These are phyloP conservation scores for Fomitopsis schrenkii DNA, from an alignment of 1,284 basidiomycete species.

Conservation along the genomic window DNA sequence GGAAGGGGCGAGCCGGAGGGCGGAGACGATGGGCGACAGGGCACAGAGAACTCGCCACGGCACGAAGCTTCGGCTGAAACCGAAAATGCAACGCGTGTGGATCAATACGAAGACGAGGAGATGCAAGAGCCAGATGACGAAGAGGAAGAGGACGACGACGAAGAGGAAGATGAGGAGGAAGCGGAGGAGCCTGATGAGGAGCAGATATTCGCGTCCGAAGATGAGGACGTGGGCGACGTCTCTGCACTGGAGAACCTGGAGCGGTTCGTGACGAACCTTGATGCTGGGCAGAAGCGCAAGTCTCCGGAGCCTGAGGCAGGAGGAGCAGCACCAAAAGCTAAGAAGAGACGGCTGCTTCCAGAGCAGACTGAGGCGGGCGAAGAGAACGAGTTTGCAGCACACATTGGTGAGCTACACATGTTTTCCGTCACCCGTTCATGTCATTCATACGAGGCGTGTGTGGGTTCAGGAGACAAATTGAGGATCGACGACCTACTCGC, in stretches of 20 bases:
- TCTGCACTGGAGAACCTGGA: constrained; percentile 67
- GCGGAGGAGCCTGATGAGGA: constrained; percentile 36
- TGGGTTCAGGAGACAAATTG: constrained; percentile 47
- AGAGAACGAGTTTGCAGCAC: constrained; percentile 70
- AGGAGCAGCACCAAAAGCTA: constrained; percentile 25
- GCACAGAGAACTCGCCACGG: constrained; percentile 1
- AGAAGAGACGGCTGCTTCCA: constrained; percentile 61
- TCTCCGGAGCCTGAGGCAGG: constrained; percentile 35
- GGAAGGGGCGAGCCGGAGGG: constrained; percentile 50
- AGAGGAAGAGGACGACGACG: constrained; percentile 16
- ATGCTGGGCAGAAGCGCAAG: constrained; percentile 73
- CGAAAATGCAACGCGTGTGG: constrained; percentile 1
- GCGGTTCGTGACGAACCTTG: constrained; percentile 69
- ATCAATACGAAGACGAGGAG: constrained; percentile 6
- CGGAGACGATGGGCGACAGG: constrained; percentile 14
- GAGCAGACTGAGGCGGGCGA: constrained; percentile 74
- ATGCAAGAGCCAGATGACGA: constrained; percentile 14
- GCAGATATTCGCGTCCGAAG: constrained; percentile 49
- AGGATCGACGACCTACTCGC: constrained; percentile 74
- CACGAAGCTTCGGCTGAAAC: not conserved
- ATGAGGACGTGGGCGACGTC: constrained; percentile 51
- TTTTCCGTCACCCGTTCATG: not conserved
- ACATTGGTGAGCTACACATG: constrained; percentile 36
- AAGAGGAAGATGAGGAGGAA: constrained; percentile 29
- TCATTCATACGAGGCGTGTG: not conserved